phyloP scores from a whole-genome alignment of 345 rosid species.

The Populus euphratica region DNA sequence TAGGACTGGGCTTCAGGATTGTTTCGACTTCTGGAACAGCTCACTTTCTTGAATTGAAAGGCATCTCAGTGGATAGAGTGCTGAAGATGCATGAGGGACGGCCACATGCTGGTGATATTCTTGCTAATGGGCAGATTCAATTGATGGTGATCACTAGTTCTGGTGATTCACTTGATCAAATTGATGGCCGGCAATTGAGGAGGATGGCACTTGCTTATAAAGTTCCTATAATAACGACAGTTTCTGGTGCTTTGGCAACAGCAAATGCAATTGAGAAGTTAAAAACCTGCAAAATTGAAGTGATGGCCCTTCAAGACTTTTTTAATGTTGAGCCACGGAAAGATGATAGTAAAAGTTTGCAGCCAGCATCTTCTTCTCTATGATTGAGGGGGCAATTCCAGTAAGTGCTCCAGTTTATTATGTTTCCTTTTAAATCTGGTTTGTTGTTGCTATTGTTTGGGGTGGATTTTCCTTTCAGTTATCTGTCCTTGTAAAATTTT shows the following conservation, averaged over 20 bases:
- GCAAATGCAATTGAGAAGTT: conserved; percentile 82
- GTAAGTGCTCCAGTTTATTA: background rate
- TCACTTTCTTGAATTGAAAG: conserved; percentile 68
- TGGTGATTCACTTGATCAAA: conserved; percentile 78
- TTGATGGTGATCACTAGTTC: conserved; percentile 93
- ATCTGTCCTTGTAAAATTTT: background rate
- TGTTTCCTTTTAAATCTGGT: background rate
- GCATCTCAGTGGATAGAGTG: conserved; percentile 67
- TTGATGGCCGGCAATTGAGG: conserved; percentile 77
- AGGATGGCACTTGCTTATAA: conserved; percentile 93
- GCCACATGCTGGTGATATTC: conserved; percentile 93
- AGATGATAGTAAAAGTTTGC: conserved; percentile 33
- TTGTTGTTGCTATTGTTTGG: background rate
- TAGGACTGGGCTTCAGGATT: conserved; percentile 68
- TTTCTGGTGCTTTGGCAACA: conserved; percentile 88
- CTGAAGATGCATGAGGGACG: conserved; percentile 93
- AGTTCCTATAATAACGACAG: conserved; percentile 85
- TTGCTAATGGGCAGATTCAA: conserved; percentile 86
- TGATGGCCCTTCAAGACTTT: conserved; percentile 90
- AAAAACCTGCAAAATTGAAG: conserved; percentile 52
- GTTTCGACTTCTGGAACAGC: conserved; percentile 91
- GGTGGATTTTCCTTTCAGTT: background rate
- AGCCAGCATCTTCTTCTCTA: conserved; percentile 39
- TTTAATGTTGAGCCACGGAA: conserved; percentile 37
- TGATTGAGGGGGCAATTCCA: conserved; percentile 8